A percentile compares a stretch with the other conserved stretches of the same genome.
Evolutionary conservation across 345 rosid genomes (phyloP).

Genomic region (Clarkia xantiana): DNA sequence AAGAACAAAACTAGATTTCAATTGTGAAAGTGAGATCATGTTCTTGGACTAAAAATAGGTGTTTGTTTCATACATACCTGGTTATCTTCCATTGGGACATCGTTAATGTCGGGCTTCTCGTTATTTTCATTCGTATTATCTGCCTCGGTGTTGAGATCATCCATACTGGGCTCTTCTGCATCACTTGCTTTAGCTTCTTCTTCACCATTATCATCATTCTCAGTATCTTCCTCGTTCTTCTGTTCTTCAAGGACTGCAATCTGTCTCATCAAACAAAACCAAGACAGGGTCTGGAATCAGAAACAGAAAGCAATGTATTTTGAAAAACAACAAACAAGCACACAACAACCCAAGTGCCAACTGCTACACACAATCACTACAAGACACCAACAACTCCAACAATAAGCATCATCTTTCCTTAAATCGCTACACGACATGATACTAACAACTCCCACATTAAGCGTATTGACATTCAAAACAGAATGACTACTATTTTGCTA

Average conservation of each 20-base stretch:
- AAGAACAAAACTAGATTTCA: neutral
- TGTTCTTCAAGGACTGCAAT: constrained; percentile 63
- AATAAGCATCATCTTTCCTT: too few species aligned
- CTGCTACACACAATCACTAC: too few species aligned
- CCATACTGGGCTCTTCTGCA: constrained; percentile 14
- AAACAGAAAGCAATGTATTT: too few species aligned
- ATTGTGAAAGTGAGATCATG: neutral
- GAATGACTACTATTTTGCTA: too few species aligned
- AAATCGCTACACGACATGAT: too few species aligned
- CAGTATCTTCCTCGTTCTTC: constrained; percentile 35
- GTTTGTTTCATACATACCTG: constrained; percentile 34
- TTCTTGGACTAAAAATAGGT: neutral
- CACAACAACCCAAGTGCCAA: too few species aligned
- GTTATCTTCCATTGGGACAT: constrained; percentile 52
- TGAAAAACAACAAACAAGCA: too few species aligned
- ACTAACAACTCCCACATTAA: too few species aligned
- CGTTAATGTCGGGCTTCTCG: constrained; percentile 75
- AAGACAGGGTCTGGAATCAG: neutral
- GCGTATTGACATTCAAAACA: too few species aligned
- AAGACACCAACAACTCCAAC: too few species aligned
- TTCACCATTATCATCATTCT: constrained; percentile 35
- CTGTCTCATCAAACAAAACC: constrained; percentile 29
- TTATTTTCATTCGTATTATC: constrained; percentile 19
- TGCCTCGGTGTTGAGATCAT: constrained; percentile 17
- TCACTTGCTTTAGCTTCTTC: constrained; percentile 44